Base-by-base conservation (phyloP, 441 rosid genomes). In the California macrophylla region DNA sequence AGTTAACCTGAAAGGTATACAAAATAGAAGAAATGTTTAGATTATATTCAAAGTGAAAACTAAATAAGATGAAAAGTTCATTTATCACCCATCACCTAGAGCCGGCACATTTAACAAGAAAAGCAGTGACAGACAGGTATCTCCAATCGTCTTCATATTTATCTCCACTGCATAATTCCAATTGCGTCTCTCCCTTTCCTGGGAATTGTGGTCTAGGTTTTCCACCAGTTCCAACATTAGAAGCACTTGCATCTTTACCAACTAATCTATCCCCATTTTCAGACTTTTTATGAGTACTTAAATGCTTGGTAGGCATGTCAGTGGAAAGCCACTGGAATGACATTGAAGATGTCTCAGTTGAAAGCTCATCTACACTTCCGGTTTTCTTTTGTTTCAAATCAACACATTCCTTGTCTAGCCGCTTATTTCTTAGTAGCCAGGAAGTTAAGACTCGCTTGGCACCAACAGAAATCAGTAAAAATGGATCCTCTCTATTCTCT, bases 291-390 rank as follows among this genome's bases (percentile, higher is more conserved):
- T 66, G 75, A 52, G 79, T 67, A 72, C 75, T 81, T 47, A 83
- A 82, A 67, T 71, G 78, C 84, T 83, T 92, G 56, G 83, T 73
- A 45, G 99, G 98, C 93, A 89, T 89, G 83, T 92, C 96, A 38
- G 98, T 86, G 67, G 98, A 87, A 75, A 94, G 97, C 99, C 99
- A 94, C 72, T 86, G 92, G 74, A 90, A 94, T 61, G 96, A 90
- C 82, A 94, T 76, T 77, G 91, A 79, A 67, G 81, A 80, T 21
- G 58, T 78, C 70, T 68, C 71, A 36, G 76, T 40, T 52, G 80
- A 68, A 71, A 67, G 66, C 21, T 36, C 28, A 45, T 23, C 70
- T 25, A 75, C 84, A 75, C 72, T 79, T 72, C 64, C 80, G 69
- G 56, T 38, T 40, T 40, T 58, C 16, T 62, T 21, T 24, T 47